Evolutionary conservation across 352 stramenopile species (phyloP).

Genomic region (Globisporangium nodosum): DNA sequence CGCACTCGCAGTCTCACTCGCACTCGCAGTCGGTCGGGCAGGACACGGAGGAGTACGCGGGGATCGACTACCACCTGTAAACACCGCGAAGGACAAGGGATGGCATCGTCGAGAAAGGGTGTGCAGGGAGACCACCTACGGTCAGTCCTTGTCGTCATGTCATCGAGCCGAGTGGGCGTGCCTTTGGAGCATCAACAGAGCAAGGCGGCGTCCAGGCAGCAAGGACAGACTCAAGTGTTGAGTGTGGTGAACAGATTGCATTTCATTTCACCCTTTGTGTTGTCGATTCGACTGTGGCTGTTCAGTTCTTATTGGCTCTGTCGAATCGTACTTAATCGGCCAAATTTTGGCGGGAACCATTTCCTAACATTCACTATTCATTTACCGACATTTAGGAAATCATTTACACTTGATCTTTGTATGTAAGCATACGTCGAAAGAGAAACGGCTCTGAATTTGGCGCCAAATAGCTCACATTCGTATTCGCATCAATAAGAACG

Average conservation of each 20-base stretch:
- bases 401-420: not conserved
- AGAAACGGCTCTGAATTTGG: not conserved
- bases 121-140: not conserved
- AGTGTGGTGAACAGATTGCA: not conserved
- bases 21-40: conserved; percentile 71
- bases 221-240: too few relatives aligned
- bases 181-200: too few relatives aligned
- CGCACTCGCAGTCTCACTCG: conserved; percentile 28
- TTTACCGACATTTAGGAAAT: too few relatives aligned
- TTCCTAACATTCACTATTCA: too few relatives aligned
- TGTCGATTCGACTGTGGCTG: not conserved
- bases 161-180: too few relatives aligned
- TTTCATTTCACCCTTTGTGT: not conserved
- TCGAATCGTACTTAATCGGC: not conserved
- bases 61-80: conserved; percentile 83
- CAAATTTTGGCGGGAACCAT: not conserved
- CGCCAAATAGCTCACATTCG: not conserved
- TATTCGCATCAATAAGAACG: too few relatives aligned
- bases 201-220: too few relatives aligned
- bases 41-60: conserved; percentile 77
- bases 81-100: not conserved
- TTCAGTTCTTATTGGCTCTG: not conserved
- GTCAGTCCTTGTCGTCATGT: too few relatives aligned
- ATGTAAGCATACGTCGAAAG: not conserved
- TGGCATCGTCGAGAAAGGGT: not conserved